phyloP scores from a whole-genome alignment of 306 rosid species.

The Alnus rubra region DNA sequence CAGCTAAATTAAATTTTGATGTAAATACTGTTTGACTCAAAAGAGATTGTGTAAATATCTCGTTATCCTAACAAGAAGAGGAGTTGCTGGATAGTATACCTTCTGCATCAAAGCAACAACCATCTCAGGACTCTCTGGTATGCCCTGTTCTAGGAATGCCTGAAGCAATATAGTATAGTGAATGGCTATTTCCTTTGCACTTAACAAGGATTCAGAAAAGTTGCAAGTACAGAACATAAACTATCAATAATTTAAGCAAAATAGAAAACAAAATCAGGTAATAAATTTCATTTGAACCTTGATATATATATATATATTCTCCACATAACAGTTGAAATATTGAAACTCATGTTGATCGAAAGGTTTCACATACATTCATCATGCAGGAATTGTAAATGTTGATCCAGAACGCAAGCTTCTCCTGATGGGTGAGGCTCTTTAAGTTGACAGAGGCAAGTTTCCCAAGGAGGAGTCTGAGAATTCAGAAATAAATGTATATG shows the following conservation, averaged over 20 bases:
- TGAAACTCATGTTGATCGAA: background rate
- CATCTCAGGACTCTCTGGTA: slow-evolving; percentile 80
- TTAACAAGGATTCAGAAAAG: background rate
- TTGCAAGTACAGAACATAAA: background rate
- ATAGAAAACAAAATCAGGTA: background rate
- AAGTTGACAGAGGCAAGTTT: slow-evolving; percentile 76
- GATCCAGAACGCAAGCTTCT: slow-evolving; percentile 98
- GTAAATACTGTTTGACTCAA: background rate
- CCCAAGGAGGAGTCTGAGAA: slow-evolving; percentile 68
- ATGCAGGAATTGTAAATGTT: slow-evolving; percentile 90
- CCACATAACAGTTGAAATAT: slow-evolving; percentile 4
- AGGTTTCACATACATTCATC: slow-evolving; percentile 67
- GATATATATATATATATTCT: background rate
- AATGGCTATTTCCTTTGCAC: slow-evolving; percentile 18
- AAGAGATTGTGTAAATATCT: slow-evolving; percentile 8
- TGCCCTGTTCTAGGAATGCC: slow-evolving; percentile 80
- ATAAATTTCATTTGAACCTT: background rate
- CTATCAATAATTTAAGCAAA: slow-evolving; percentile 6
- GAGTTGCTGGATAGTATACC: slow-evolving; percentile 37
- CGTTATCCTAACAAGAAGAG: slow-evolving; percentile 1
- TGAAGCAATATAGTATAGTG: slow-evolving; percentile 38
- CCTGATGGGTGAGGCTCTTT: slow-evolving; percentile 71
- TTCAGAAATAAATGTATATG: slow-evolving; percentile 25
- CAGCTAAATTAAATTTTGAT: background rate
- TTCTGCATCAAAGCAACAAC: slow-evolving; percentile 69